These are phyloP conservation scores for Pseudogymnoascus verrucosus DNA, from an alignment of 2,329 filamentous ascomycete species.

Conservation along the genomic window DNA sequence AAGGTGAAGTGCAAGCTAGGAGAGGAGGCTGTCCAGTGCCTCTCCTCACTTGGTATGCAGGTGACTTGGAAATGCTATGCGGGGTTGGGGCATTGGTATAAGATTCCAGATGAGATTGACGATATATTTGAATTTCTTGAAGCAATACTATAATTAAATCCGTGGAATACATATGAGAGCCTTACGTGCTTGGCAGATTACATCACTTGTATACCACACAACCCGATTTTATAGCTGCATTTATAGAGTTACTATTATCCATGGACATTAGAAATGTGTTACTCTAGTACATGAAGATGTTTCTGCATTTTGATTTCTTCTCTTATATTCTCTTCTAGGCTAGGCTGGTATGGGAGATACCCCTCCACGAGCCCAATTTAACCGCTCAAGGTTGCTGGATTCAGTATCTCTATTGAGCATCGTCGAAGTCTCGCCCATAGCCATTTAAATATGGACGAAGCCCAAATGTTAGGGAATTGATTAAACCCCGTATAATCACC, in stretches of 20 bases:
- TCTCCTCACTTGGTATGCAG: constrained; percentile 26
- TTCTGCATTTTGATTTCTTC: no score
- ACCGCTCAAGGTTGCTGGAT: background rate
- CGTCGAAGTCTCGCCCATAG: background rate
- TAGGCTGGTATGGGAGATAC: no score
- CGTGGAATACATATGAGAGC: no score
- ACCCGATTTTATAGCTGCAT: background rate
- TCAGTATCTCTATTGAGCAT: background rate
- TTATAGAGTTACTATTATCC: background rate
- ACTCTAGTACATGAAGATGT: no score
- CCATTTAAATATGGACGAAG: background rate
- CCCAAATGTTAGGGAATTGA: background rate
- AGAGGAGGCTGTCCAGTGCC: constrained; percentile 32
- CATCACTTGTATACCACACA: background rate
- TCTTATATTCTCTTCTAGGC: no score
- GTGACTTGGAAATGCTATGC: constrained; percentile 35
- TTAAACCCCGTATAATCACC: background rate
- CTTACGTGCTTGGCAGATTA: background rate
- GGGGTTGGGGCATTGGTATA: constrained; percentile 40
- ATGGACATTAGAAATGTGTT: no score
- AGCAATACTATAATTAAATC: constrained; percentile 9
- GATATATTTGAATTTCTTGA: constrained; percentile 34
- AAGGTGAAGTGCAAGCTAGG: constrained; percentile 28
- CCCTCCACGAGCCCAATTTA: background rate
- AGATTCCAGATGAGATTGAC: constrained; percentile 39